phyloP scores from a whole-genome alignment of 179 eudicot species.

The Amaranthus tricolor region DNA sequence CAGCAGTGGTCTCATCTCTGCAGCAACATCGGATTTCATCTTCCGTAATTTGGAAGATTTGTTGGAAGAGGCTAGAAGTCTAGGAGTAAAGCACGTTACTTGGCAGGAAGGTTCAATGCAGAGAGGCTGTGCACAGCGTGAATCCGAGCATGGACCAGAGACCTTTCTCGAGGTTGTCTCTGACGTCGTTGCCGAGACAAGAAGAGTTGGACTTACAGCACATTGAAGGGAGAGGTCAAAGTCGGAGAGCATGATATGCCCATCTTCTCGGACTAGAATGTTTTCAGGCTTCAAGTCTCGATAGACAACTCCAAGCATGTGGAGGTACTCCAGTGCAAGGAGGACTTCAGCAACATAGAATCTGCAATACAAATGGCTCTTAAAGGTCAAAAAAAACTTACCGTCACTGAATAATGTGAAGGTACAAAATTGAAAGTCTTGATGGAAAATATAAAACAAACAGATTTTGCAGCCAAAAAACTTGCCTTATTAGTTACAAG shows the following conservation, averaged over 20 bases:
- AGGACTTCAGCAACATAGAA: constrained; percentile 54
- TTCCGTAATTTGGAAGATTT: constrained; percentile 32
- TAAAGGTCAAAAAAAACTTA: background rate
- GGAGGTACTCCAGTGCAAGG: constrained; percentile 52
- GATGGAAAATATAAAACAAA: background rate
- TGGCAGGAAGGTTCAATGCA: constrained; percentile 51
- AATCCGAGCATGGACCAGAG: constrained; percentile 29
- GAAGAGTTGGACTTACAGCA: constrained; percentile 45
- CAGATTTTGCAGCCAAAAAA: background rate
- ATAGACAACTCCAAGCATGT: constrained; percentile 53
- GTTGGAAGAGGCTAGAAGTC: constrained; percentile 19
- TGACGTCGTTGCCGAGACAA: constrained; percentile 39
- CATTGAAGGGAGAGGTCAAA: constrained; percentile 52
- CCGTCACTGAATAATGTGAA: background rate
- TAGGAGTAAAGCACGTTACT: constrained; percentile 45
- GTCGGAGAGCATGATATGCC: constrained; percentile 56
- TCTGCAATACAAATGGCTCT: constrained; percentile 27
- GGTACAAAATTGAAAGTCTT: background rate
- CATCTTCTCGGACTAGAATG: constrained; percentile 52
- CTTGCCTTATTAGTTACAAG: background rate
- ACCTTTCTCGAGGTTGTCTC: constrained; percentile 28
- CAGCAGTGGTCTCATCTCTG: constrained; percentile 37
- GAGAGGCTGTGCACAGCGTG: constrained; percentile 47
- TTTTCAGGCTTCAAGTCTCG: constrained; percentile 52
- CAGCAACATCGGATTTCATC: constrained; percentile 40